Evolutionary conservation across 805 yeast species (phyloP).

Genomic region (Wickerhamiella sorbophila): DNA sequence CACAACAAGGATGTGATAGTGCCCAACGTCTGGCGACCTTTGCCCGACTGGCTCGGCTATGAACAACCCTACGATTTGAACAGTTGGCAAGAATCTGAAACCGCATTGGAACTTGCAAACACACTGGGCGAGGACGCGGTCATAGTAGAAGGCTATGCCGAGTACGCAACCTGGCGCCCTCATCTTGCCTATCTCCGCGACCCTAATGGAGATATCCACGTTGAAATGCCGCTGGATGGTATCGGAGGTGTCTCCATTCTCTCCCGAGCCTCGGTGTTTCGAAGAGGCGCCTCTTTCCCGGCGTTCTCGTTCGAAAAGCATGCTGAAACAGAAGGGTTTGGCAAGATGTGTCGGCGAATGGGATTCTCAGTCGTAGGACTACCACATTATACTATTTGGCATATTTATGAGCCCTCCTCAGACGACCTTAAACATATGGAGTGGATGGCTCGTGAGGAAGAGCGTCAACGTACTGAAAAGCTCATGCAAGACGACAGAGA

Average conservation of each 20-base stretch:
- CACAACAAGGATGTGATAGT: conserved; percentile 87
- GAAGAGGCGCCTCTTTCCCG: conserved; percentile 86
- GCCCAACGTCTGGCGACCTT: conserved; percentile 96
- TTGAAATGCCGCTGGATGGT: conserved; percentile 87
- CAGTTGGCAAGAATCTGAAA: conserved; percentile 86
- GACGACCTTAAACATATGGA: conserved; percentile 72
- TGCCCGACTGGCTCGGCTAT: conserved; percentile 78
- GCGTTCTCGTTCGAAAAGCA: conserved; percentile 92
- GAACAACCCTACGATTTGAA: conserved; percentile 94
- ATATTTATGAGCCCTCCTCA: conserved; percentile 85
- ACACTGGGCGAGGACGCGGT: conserved; percentile 83
- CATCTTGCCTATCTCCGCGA: conserved; percentile 90
- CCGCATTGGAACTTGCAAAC: conserved; percentile 37
- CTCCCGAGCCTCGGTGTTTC: conserved; percentile 73
- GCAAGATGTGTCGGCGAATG: conserved; percentile 78
- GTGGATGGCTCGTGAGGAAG: conserved; percentile 32
- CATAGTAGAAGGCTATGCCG: conserved; percentile 94
- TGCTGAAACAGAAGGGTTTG: conserved; percentile 97
- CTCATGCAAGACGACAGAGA: conserved; percentile 24
- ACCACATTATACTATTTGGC: conserved; percentile 97
- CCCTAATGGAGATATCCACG: conserved; percentile 88
- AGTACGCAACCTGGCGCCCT: conserved; percentile 96
- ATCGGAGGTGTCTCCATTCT: conserved; percentile 94
- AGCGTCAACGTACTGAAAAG: conserved; percentile 26
- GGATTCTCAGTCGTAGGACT: conserved; percentile 77